phyloP scores from a whole-genome alignment of 2,329 filamentous ascomycete genomes.

The Colletotrichum salicis region DNA sequence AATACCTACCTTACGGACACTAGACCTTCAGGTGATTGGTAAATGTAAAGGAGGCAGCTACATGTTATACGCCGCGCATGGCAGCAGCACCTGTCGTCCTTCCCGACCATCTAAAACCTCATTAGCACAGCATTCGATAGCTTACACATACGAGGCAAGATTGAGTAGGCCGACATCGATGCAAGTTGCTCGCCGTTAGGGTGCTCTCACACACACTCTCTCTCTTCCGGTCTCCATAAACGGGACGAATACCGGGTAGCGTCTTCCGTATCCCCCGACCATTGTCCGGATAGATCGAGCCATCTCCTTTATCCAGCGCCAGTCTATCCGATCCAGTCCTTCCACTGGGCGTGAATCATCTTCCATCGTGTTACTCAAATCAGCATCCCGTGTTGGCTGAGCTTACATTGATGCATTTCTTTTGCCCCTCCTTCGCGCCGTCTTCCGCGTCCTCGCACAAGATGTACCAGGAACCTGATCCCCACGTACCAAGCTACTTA shows the following conservation, averaged over 20 bases:
- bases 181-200: background rate
- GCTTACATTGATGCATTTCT: background rate
- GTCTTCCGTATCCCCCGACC: background rate
- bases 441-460: background rate
- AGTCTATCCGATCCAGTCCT: background rate
- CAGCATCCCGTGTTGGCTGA: background rate
- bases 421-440: background rate
- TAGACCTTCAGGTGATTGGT: no score
- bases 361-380: background rate
- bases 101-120: background rate
- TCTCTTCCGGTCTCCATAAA: background rate
- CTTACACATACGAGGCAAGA: background rate
- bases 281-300: background rate
- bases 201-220: background rate
- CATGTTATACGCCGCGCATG: background rate
- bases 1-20: no score
- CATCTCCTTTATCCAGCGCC: background rate
- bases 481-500: conserved; percentile 17
- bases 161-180: background rate
- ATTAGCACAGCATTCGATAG: background rate
- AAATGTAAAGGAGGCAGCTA: background rate
- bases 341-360: background rate
- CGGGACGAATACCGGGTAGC: background rate
- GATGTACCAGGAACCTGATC: conserved; percentile 22
- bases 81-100: background rate